Conservation (phyloP, 2,329 filamentous ascomycete species). For the Alternaria brassicae region DNA sequence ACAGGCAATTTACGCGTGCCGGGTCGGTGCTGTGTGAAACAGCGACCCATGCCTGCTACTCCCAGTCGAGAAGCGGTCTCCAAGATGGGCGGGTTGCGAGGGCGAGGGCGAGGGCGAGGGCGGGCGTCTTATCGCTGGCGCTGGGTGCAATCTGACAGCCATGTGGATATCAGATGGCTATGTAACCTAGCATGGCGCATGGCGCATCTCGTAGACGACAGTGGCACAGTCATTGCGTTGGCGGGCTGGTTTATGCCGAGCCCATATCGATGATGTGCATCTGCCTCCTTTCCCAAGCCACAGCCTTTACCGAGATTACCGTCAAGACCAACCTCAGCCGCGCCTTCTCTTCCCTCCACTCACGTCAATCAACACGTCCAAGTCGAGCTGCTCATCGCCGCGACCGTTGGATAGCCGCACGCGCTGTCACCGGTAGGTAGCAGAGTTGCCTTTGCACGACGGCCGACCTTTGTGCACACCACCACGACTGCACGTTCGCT, state of each 20-base stretch:
- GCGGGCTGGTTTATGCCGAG: slow-evolving; percentile 23
- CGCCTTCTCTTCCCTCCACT: slow-evolving; percentile 40
- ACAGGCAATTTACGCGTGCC: slow-evolving; percentile 39
- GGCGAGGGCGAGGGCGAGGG: neutral
- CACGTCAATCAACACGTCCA: slow-evolving; percentile 33
- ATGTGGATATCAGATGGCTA: neutral
- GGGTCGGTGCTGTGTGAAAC: slow-evolving; percentile 38
- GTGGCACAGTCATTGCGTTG: slow-evolving; percentile 13
- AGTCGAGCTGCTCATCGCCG: slow-evolving; percentile 23
- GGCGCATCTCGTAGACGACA: neutral
- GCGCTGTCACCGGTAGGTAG: slow-evolving; percentile 13
- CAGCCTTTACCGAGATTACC: slow-evolving; percentile 25
- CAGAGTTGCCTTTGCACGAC: neutral
- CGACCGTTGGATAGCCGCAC: slow-evolving; percentile 22
- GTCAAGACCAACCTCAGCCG: slow-evolving; percentile 32
- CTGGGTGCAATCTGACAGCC: slow-evolving; percentile 18
- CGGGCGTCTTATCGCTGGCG: neutral
- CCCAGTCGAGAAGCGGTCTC: slow-evolving; percentile 4
- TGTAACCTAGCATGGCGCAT: neutral
- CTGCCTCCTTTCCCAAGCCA: slow-evolving; percentile 25
- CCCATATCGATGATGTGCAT: slow-evolving; percentile 27
- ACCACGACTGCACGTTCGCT: slow-evolving; percentile 1
- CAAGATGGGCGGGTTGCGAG: neutral
- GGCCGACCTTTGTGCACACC: slow-evolving; percentile 1
- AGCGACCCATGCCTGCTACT: slow-evolving; percentile 12